These are phyloP conservation scores for Cyberlindnera maritima DNA, from an alignment of 805 yeast species.

Conservation along the genomic window DNA sequence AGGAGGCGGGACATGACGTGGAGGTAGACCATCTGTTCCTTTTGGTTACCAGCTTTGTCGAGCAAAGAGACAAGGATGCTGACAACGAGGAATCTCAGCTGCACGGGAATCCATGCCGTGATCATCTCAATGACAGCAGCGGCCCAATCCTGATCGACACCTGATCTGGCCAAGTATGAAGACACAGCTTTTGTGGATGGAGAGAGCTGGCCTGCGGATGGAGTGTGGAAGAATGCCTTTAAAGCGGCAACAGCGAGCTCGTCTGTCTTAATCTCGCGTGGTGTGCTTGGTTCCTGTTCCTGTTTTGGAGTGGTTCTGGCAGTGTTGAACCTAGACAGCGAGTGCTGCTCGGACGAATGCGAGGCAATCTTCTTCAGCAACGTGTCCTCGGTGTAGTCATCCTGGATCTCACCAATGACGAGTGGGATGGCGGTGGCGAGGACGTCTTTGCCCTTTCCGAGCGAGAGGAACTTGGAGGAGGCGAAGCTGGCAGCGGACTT, in stretches of 20 bases:
- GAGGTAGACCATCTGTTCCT: slow-evolving; percentile 35
- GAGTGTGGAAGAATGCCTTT: slow-evolving; percentile 60
- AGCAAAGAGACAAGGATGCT: slow-evolving; percentile 42
- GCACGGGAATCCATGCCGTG: slow-evolving; percentile 80
- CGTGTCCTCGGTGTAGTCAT: slow-evolving; percentile 24
- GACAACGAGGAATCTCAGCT: slow-evolving; percentile 63
- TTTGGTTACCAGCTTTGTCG: slow-evolving; percentile 16
- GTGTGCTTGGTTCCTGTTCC: slow-evolving; percentile 10
- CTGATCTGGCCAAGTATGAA: slow-evolving; percentile 38
- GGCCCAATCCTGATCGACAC: slow-evolving; percentile 45
- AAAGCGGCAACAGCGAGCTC: slow-evolving; percentile 42
- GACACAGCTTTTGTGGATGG: slow-evolving; percentile 53
- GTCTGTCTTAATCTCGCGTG: slow-evolving; percentile 23
- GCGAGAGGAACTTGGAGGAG: slow-evolving; percentile 26
- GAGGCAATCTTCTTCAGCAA: slow-evolving; percentile 20
- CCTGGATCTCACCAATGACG: slow-evolving; percentile 17
- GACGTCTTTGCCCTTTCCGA: slow-evolving; percentile 15
- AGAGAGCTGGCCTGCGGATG: slow-evolving; percentile 57
- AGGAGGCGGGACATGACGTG: slow-evolving; percentile 54
- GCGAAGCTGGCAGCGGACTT: slow-evolving; percentile 42
- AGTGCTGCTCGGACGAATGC: slow-evolving; percentile 25
- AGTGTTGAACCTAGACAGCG: slow-evolving; percentile 24
- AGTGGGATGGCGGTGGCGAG: slow-evolving; percentile 22
- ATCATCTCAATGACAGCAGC: slow-evolving; percentile 57
- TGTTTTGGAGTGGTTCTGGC: slow-evolving; percentile 8